Base-by-base conservation (phyloP, 805 yeast genomes). In the Candida ficus region DNA sequence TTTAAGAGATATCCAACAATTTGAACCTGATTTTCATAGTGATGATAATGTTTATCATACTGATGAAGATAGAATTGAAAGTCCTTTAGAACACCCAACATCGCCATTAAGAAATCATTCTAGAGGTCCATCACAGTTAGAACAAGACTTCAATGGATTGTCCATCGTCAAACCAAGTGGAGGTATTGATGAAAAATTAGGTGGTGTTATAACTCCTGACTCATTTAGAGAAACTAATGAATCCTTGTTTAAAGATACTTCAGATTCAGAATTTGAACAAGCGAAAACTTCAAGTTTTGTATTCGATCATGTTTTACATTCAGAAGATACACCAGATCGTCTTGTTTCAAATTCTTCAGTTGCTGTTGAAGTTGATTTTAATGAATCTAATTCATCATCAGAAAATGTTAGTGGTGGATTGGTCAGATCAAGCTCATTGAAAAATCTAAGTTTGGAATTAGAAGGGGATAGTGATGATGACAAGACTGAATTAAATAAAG, bases 1-100 rank as follows among this genome's bases (percentile, higher is more conserved):
- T 6, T 29, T 56, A 46, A 47, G 52, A 35, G 58, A 56, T 30
- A 53, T 56, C 13, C 57, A 56, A 19, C 47, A 41, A 10, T 56
- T 48, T 35, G 54, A 53, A 35, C 39, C 39, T 18, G 30, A 37
- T 18, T 30, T 37, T 3, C n/a, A 29, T 13, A n/a, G 10, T 8
- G 34, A 22, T 13, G 33, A 21, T 21, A 5, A 14, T 11, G 17
- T n/a, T 43, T 14, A 49, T 53, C 1, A 56, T 55, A 7, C 45
- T 49, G 12, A 45, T 57, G 18, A 21, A 6, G 7, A 16, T 4
- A n/a, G 19, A 13, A 4, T 18, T 7, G 26, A 21, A 12, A 20
- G 22, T 32, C 26, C 22, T 13, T 13, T 20, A 19, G 33, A 31
- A 12, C 10, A 18, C 1, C 60, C 60, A 4, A 26, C 52, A 4